Percentiles rank a stretch among this genome's conserved stretches.
phyloP scores from a whole-genome alignment of 2,329 filamentous ascomycete species.

The Orbilia ellipsospora region DNA sequence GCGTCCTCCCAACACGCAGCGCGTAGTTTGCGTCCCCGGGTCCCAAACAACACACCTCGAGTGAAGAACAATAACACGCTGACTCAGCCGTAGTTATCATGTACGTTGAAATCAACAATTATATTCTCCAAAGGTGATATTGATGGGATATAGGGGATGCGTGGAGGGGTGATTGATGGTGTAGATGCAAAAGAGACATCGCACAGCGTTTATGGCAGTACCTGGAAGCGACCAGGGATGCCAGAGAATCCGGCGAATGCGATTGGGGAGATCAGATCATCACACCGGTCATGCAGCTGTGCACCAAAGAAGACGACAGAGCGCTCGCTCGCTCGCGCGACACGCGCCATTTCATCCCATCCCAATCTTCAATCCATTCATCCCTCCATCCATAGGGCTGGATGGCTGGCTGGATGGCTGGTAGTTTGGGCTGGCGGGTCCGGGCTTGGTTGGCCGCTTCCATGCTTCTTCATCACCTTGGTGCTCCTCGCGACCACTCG shows the following conservation, averaged over 20 bases:
- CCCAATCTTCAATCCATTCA: not conserved
- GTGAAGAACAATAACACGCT: no score
- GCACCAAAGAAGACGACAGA: constrained; percentile 37
- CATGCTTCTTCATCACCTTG: no score
- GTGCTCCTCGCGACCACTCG: no score
- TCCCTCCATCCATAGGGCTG: constrained; percentile 1
- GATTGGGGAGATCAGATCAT: constrained; percentile 37
- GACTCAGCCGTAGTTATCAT: no score
- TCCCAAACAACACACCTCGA: not conserved
- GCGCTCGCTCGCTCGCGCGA: constrained; percentile 22
- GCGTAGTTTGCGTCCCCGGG: not conserved
- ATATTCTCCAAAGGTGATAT: no score
- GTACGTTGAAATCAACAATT: no score
- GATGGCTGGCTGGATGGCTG: not conserved
- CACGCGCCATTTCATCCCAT: constrained; percentile 25
- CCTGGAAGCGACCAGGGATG: constrained; percentile 26
- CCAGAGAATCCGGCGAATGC: constrained; percentile 18
- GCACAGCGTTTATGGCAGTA: not conserved
- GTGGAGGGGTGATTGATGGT: no score
- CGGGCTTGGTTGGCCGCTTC: no score
- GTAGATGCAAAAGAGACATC: no score
- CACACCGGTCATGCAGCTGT: constrained; percentile 21
- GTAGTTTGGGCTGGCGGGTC: no score
- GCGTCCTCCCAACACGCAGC: not conserved
- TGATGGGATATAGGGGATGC: no score